Evolutionary conservation across 208 protist species (phyloP).

Genomic region (Wallacemonas sp.): DNA sequence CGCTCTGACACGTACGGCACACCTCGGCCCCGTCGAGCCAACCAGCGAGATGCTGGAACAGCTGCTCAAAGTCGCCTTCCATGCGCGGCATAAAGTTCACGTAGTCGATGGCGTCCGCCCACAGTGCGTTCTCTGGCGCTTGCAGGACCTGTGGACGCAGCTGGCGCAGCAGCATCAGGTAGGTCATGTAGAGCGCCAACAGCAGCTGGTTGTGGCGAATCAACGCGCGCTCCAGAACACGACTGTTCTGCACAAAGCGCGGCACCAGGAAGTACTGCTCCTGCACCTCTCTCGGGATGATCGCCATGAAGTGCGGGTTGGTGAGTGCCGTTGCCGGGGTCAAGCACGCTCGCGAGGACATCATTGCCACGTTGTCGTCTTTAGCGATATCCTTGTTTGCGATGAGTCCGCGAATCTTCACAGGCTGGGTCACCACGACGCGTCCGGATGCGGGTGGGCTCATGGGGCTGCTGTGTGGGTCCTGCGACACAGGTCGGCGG

Average conservation of each 20-base stretch:
- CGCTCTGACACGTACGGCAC: conserved; percentile 42
- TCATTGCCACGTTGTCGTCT: conserved; percentile 77
- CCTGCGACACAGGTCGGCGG: not conserved
- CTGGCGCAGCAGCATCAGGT: conserved; percentile 52
- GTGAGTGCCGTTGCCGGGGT: conserved; percentile 50
- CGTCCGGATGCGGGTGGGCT: not conserved
- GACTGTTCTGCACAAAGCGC: conserved; percentile 58
- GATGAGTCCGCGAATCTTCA: conserved; percentile 64
- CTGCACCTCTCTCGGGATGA: conserved; percentile 41
- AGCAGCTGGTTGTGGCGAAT: conserved; percentile 81
- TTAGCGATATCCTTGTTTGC: conserved; percentile 72
- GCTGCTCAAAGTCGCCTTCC: conserved; percentile 77
- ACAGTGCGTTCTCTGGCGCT: conserved; percentile 14
- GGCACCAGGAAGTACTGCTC: conserved; percentile 31
- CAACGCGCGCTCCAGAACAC: conserved; percentile 57
- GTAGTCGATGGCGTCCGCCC: conserved; percentile 51
- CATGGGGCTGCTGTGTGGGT: conserved; percentile 10
- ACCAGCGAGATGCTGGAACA: conserved; percentile 54
- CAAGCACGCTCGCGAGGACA: conserved; percentile 64
- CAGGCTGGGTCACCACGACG: conserved; percentile 1
- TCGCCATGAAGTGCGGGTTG: conserved; percentile 38
- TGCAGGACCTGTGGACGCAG: conserved; percentile 19
- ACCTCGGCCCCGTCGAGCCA: conserved; percentile 60
- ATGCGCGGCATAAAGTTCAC: conserved; percentile 77
- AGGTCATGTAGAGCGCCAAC: conserved; percentile 79